phyloP scores from a whole-genome alignment of 1,284 basidiomycete genomes.

The Vanrija pseudolonga region DNA sequence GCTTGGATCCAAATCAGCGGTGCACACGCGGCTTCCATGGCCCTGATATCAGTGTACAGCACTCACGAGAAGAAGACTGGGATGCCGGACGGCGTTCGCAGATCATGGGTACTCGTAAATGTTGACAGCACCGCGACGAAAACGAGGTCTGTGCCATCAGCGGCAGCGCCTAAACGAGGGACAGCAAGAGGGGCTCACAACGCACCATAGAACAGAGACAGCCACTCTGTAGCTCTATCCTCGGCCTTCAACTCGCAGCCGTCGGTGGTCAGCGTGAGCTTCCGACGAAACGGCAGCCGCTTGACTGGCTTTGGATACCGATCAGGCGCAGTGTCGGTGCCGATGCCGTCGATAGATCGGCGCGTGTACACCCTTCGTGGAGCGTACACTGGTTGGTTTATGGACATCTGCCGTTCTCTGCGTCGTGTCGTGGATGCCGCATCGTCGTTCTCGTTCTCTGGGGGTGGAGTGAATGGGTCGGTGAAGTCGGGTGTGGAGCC shows the following conservation, averaged over 20 bases:
- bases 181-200: slow-evolving; percentile 5
- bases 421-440: too few relatives aligned
- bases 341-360: too few relatives aligned
- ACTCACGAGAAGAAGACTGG: slow-evolving; percentile 26
- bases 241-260: slow-evolving; percentile 20
- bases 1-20: not conserved
- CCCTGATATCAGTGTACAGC: too few relatives aligned
- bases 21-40: not conserved
- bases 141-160: slow-evolving; percentile 23
- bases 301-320: not conserved
- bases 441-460: too few relatives aligned
- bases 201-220: slow-evolving; percentile 30
- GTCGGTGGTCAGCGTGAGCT: not conserved
- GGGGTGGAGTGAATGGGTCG: too few relatives aligned
- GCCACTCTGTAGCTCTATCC: slow-evolving; percentile 24
- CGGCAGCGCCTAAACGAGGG: slow-evolving; percentile 19
- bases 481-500: too few relatives aligned
- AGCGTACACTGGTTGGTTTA: too few relatives aligned
- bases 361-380: too few relatives aligned
- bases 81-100: slow-evolving; percentile 20
- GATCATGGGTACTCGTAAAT: slow-evolving; percentile 28
- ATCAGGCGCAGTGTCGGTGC: too few relatives aligned
- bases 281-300: not conserved
- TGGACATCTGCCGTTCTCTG: too few relatives aligned
- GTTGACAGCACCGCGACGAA: slow-evolving; percentile 34